These are phyloP conservation scores for Jatropha curcas DNA, from an alignment of 345 rosid genomes.

Conservation along the genomic window DNA sequence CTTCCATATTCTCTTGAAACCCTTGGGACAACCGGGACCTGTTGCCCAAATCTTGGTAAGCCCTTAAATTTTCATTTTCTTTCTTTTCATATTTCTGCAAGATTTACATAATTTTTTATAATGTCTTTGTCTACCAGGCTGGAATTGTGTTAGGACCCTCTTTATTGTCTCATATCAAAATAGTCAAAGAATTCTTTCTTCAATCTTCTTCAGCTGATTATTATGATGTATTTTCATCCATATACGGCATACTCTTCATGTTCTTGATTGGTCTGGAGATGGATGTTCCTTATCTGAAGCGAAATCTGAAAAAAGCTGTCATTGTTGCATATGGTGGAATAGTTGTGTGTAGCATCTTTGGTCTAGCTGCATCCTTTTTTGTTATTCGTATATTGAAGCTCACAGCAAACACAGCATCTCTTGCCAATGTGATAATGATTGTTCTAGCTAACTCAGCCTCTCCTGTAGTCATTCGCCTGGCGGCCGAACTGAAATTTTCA, in stretches of 20 bases:
- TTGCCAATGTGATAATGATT: conserved; percentile 37
- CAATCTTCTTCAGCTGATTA: conserved; percentile 57
- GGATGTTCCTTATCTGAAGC: conserved; percentile 54
- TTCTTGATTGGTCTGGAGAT: conserved; percentile 76
- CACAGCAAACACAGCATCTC: conserved; percentile 9
- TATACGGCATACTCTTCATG: conserved; percentile 64
- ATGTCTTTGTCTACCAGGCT: conserved; percentile 47
- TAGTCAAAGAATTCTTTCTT: conserved; percentile 44
- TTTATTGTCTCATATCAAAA: conserved; percentile 47
- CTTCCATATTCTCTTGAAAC: conserved; percentile 72
- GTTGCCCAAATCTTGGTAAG: conserved; percentile 80
- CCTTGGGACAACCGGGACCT: conserved; percentile 78
- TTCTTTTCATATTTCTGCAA: too few species aligned
- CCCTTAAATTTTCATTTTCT: neutral
- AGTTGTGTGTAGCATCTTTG: conserved; percentile 37
- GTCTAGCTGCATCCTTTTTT: conserved; percentile 38
- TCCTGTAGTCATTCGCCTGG: conserved; percentile 62
- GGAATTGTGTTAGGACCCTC: conserved; percentile 76
- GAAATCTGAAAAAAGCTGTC: conserved; percentile 47
- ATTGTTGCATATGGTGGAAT: conserved; percentile 51
- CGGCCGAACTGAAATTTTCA: conserved; percentile 64
- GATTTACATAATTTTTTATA: too few species aligned
- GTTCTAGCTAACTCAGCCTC: conserved; percentile 65
- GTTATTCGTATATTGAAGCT: conserved; percentile 30
- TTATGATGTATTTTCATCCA: conserved; percentile 44